Evolutionary conservation across 2,329 filamentous ascomycete genomes (phyloP).

Genomic region (Colletotrichum lupini): DNA sequence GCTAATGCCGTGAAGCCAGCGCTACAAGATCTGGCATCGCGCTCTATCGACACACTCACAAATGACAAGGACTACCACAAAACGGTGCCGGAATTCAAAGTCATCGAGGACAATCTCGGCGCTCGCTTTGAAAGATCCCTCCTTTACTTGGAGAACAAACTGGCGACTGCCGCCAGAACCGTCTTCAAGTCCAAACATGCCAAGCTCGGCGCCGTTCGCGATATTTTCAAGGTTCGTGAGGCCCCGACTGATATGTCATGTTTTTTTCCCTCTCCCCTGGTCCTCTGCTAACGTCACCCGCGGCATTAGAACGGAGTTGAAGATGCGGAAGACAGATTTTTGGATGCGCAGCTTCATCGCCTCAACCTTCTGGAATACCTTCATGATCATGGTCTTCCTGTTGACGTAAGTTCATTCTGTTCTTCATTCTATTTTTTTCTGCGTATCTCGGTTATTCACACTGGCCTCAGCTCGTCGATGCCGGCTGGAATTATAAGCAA

Average conservation of each 20-base stretch:
- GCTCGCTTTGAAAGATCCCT: slow-evolving; percentile 45
- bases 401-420: slow-evolving; percentile 56
- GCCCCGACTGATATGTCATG: slow-evolving; percentile 29
- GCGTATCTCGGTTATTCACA: slow-evolving; percentile 36
- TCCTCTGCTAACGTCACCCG: slow-evolving; percentile 25
- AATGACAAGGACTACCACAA: slow-evolving; percentile 64
- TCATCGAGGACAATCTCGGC: slow-evolving; percentile 62
- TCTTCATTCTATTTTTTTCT: not conserved
- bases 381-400: slow-evolving; percentile 55
- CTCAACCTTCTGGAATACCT: slow-evolving; percentile 58
- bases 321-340: slow-evolving; percentile 53
- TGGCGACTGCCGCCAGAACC: slow-evolving; percentile 39
- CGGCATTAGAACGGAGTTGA: slow-evolving; percentile 49
- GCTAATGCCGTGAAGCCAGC: slow-evolving; percentile 72
- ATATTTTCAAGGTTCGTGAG: slow-evolving; percentile 52
- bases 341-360: slow-evolving; percentile 58
- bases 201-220: slow-evolving; percentile 46
- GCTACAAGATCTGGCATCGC: slow-evolving; percentile 73
- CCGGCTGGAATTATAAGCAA: slow-evolving; percentile 56
- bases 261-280: slow-evolving; percentile 31
- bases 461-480: slow-evolving; percentile 51
- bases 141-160: slow-evolving; percentile 44
- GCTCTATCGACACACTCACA: slow-evolving; percentile 67
- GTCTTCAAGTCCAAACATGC: slow-evolving; percentile 53
- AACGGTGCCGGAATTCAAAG: slow-evolving; percentile 62